These are phyloP conservation scores for Myriosclerotinia scirpicola DNA, from an alignment of 2,329 filamentous ascomycete species.

Conservation along the genomic window DNA sequence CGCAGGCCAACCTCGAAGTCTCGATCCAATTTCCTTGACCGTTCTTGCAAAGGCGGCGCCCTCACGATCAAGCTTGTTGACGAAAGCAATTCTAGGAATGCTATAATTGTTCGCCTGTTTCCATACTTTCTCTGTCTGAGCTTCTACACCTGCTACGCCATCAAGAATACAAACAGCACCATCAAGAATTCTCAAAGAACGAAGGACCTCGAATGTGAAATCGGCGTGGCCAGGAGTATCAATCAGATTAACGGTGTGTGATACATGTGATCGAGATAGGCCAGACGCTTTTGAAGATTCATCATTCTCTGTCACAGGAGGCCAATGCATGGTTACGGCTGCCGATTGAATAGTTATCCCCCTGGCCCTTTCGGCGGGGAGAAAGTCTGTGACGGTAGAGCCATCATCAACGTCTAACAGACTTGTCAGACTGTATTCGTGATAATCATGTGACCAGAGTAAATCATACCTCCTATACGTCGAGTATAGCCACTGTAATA, in stretches of 20 bases:
- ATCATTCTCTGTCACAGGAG: conserved; percentile 48
- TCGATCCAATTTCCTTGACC: conserved; percentile 78
- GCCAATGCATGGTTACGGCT: conserved; percentile 94
- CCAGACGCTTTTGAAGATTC: conserved; percentile 37
- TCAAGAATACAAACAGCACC: conserved; percentile 92
- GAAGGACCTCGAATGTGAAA: conserved; percentile 93
- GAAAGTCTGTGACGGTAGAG: conserved; percentile 94
- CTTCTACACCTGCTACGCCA: conserved; percentile 90
- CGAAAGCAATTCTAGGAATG: conserved; percentile 78
- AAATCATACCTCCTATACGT: conserved; percentile 66
- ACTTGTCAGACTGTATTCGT: conserved; percentile 14
- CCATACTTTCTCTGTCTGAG: conserved; percentile 97
- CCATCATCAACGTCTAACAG: conserved; percentile 82
- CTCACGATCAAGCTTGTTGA: conserved; percentile 84
- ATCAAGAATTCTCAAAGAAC: conserved; percentile 84
- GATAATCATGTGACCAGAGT: conserved; percentile 7
- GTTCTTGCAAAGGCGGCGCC: conserved; percentile 81
- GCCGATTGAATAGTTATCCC: conserved; percentile 98
- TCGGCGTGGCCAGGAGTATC: conserved; percentile 97
- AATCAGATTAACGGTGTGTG: conserved; percentile 83
- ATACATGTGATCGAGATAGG: conserved; percentile 51
- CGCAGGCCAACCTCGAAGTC: conserved; percentile 80
- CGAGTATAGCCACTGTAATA: conserved; percentile 91
- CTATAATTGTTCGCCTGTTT: conserved; percentile 79
- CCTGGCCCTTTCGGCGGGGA: conserved; percentile 85